Evolutionary conservation across 2,329 filamentous ascomycete species (phyloP), one percentile per base, ranked within the genome.

Genomic region (Neofusicoccum laricinum): DNA sequence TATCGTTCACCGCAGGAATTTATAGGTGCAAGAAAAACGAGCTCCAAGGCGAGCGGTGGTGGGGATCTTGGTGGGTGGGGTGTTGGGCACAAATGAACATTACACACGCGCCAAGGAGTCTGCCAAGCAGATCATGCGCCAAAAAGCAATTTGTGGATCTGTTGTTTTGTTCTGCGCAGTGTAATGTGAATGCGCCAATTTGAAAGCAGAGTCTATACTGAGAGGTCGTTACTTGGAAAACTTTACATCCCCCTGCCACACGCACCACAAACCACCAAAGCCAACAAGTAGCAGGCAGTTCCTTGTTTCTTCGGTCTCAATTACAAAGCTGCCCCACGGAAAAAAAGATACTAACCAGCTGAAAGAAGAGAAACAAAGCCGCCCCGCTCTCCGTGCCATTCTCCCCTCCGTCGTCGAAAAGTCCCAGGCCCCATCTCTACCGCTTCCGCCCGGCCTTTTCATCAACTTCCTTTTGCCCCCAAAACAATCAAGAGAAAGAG

Each of bases 271-370:
- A 50, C 30, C 32, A 14, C 49, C 49, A 19, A 17, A 7, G 25
- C 25, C 30, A 38, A 17, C 14, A 10, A 40, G 38, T 38, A 34
- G 21, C 53, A 14, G 12, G n/a, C 51, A 25, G 21, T 17, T 46
- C 55, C 55, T 46, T 36, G 55, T 59, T 59, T 46, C 40, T 46
- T 46, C 55, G 10, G 43, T 59, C 30, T 59, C 41, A 48, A 59
- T 59, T 59, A 59, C 55, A 36, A 36, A 59, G 11, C 55, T 59
- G 41, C 41, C 30, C 25, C 25, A 21, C 8, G n/a, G n/a, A 41
- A 64, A 46, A 46, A 57, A 46, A 46, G 48, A 46, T 19, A 41
- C 62, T 48, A 48, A 49, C 14, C 55, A 59, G 55, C 41, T 59
- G 25, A 36, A 46, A 15, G 55, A 59, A 46, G 25, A 45, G 30